phyloP scores from a whole-genome alignment of 1,284 basidiomycete genomes.

The Cutaneotrichosporon sp. region DNA sequence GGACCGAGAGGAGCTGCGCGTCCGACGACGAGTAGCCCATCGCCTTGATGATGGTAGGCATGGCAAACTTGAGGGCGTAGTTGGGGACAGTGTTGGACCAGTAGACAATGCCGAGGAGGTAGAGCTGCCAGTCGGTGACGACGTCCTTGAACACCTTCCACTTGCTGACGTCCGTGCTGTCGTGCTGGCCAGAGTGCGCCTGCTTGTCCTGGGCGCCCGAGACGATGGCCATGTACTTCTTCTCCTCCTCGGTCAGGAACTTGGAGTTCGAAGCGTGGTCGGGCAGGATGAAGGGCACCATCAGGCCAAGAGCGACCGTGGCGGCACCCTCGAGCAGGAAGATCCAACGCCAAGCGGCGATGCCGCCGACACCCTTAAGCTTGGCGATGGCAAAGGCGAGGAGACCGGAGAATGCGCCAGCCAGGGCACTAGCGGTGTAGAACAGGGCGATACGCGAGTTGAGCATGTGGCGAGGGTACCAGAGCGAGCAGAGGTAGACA shows the following conservation, averaged over 20 bases:
- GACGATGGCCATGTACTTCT: constrained; percentile 2
- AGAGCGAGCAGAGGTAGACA: constrained; percentile 30
- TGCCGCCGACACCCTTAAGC: constrained; percentile 31
- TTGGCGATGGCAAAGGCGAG: constrained; percentile 41
- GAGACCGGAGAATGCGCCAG: constrained; percentile 38
- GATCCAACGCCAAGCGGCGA: constrained; percentile 37
- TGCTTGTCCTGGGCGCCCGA: constrained; percentile 10
- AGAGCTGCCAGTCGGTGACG: constrained; percentile 18
- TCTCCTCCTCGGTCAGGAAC: constrained; percentile 18
- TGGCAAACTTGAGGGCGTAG: constrained; percentile 23
- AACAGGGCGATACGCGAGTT: constrained; percentile 24
- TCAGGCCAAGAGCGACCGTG: constrained; percentile 9
- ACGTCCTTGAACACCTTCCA: constrained; percentile 11
- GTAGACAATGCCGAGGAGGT: constrained; percentile 15
- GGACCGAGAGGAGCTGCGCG: constrained; percentile 38
- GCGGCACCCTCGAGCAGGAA: constrained; percentile 21
- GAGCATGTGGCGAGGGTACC: constrained; percentile 38
- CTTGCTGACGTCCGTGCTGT: not conserved
- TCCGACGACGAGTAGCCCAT: constrained; percentile 28
- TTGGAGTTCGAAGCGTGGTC: constrained; percentile 11
- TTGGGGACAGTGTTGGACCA: constrained; percentile 18
- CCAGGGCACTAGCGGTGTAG: constrained; percentile 13
- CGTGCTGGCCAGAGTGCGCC: not conserved
- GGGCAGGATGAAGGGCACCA: constrained; percentile 15
- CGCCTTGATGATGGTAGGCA: constrained; percentile 33